phyloP scores from a whole-genome alignment of 2,329 filamentous ascomycete species.

The Metarhizium sp. region DNA sequence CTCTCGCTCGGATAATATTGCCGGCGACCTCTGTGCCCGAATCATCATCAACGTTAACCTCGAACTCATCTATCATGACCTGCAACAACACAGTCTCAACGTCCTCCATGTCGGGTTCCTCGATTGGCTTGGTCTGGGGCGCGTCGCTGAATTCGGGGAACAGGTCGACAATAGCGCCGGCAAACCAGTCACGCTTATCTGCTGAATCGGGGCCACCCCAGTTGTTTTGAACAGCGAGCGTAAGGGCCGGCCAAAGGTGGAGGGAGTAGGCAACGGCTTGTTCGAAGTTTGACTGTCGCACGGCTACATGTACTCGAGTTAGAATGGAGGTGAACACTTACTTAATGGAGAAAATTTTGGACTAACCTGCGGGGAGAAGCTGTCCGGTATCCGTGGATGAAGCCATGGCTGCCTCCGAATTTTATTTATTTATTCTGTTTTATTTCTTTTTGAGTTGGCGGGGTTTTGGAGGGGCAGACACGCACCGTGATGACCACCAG shows the following conservation, averaged over 20 bases:
- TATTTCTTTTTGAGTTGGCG: conserved; percentile 8
- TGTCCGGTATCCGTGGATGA: conserved; percentile 18
- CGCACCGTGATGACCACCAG: conserved; percentile 6
- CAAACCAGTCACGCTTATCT: conserved; percentile 96
- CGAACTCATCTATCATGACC: conserved; percentile 93
- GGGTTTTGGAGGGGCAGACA: conserved; percentile 22
- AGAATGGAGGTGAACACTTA: neutral
- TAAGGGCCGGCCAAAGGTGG: conserved; percentile 80
- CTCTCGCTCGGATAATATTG: conserved; percentile 59
- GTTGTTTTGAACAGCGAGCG: conserved; percentile 74
- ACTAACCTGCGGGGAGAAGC: conserved; percentile 22
- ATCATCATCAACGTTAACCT: conserved; percentile 85
- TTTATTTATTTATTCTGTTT: conserved; percentile 4
- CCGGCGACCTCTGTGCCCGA: conserved; percentile 65
- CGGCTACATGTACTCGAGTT: conserved; percentile 26
- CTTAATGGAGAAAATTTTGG: neutral
- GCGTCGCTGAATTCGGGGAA: conserved; percentile 55
- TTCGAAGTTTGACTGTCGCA: conserved; percentile 63
- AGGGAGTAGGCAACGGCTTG: conserved; percentile 78
- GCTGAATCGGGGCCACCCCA: conserved; percentile 78
- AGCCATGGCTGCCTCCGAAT: conserved; percentile 16
- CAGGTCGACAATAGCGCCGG: conserved; percentile 75
- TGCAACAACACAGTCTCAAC: conserved; percentile 79
- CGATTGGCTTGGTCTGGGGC: conserved; percentile 16
- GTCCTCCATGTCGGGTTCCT: conserved; percentile 63